Conservation (phyloP, 371 early-diverging fungal species). For the Nosema muscidifuracis region DNA sequence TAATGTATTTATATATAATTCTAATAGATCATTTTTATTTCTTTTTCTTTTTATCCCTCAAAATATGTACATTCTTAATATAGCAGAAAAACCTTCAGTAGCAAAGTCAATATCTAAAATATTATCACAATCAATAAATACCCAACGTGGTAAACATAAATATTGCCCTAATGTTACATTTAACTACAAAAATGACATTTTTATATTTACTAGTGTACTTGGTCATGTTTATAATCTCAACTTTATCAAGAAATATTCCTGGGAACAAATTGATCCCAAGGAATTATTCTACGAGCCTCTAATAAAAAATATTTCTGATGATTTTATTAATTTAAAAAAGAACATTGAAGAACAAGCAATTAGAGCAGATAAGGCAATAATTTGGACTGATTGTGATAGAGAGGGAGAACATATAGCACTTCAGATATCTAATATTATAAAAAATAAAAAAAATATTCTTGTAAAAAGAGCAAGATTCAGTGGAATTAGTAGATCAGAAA, state of each 20-base stretch:
- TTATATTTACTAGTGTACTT: constrained; percentile 63
- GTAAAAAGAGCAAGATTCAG: constrained; percentile 66
- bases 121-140: constrained; percentile 64
- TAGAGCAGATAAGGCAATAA: constrained; percentile 69
- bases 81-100: constrained; percentile 96
- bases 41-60: no score
- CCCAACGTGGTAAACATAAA: constrained; percentile 43
- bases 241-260: constrained; percentile 53
- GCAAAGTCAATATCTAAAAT: constrained; percentile 78
- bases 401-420: constrained; percentile 95
- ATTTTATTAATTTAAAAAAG: constrained; percentile 59
- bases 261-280: constrained; percentile 57
- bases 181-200: constrained; percentile 33
- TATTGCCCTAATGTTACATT: constrained; percentile 59
- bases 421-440: constrained; percentile 67
- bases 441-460: constrained; percentile 39
- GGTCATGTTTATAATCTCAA: constrained; percentile 60
- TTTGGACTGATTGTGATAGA: constrained; percentile 99
- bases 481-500: constrained; percentile 66
- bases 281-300: constrained; percentile 52
- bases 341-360: constrained; percentile 67
- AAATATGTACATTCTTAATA: constrained; percentile 64
- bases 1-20: no score
- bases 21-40: no score
- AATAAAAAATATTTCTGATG: constrained; percentile 15